Evolutionary conservation across 768 basidiomycete species (phyloP), one percentile per base, ranked within the genome.

Genomic region (Macrolepiota albuminosa): DNA sequence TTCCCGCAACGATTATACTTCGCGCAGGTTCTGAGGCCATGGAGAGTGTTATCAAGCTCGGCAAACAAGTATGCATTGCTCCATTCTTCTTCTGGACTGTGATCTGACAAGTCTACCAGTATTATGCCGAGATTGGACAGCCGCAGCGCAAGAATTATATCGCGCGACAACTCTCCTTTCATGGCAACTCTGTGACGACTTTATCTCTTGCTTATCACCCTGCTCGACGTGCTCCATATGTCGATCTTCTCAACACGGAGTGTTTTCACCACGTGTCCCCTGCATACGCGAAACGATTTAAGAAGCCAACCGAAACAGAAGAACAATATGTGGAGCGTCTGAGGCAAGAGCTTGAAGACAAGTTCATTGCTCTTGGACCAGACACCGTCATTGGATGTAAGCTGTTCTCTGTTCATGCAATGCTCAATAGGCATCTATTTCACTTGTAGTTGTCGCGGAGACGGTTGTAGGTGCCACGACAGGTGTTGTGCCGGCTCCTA

Each of bases 391-490:
- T 92, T 64, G 91, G 84, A 64, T 94, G 91, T 88, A 67, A 69
- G 88, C 74, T 2, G 55, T 59, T 34, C 54, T 46, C 6, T n/a
- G n/a, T 34, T 29, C n/a, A 50, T 36, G 11, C 33, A 26, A 39
- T 33, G 57, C 56, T 60, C 37, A 36, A 9, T 21, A 43, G 57
- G 37, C 40, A 13, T 45, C 43, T 29, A 46, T 37, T 24, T 14
- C 29, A 21, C 6, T 16, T 34, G 6, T 62, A 93, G 91, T 93
- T 64, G 86, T 84, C 16, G 91, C 90, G 4, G 90, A 92, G 68
- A 92, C 92, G 24, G 93, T 95, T 6, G 89, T 92, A 6, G 93
- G 93, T 21, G 93, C 92, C 0, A 87, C 90, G 0, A 87, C 87
- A 2, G 94, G 93, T 31, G 86, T 82, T 37, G 78, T 93, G 0